phyloP scores from a whole-genome alignment of 495 filamentous ascomycete genomes.

The Bathelium albidoporum region DNA sequence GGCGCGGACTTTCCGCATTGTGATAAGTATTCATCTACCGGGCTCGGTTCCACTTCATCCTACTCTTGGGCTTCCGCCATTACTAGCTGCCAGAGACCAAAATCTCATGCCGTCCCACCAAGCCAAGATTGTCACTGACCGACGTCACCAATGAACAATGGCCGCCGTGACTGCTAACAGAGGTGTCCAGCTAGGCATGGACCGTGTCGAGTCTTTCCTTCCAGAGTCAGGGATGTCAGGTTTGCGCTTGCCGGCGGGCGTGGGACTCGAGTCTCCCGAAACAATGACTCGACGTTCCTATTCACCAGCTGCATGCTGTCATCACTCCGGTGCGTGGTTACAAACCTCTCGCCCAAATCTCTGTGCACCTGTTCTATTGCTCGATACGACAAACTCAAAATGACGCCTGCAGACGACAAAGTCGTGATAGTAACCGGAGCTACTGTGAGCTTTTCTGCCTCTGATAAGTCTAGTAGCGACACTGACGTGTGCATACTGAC shows the following conservation, averaged over 20 bases:
- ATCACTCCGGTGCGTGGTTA: background rate
- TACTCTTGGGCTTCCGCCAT: background rate
- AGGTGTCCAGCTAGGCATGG: background rate
- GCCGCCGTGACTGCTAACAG: background rate
- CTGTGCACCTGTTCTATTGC: background rate
- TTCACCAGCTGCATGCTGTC: background rate
- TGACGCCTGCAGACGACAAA: conserved; percentile 1
- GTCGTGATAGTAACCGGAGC: conserved; percentile 29
- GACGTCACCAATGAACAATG: background rate
- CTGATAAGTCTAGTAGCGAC: too few species aligned
- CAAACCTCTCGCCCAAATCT: background rate
- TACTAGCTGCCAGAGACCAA: background rate
- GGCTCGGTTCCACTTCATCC: background rate
- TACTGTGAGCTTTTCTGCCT: conserved; percentile 13
- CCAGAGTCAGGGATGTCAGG: background rate
- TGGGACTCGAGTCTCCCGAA: background rate
- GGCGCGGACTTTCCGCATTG: background rate
- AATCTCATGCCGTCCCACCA: background rate
- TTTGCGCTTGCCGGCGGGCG: background rate
- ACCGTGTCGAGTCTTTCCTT: background rate
- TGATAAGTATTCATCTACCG: background rate
- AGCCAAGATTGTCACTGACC: background rate
- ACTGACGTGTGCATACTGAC: background rate
- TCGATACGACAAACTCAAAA: background rate
- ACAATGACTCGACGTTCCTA: background rate